These are phyloP conservation scores for Limtongia smithiae DNA, from an alignment of 805 yeast species.

Conservation along the genomic window DNA sequence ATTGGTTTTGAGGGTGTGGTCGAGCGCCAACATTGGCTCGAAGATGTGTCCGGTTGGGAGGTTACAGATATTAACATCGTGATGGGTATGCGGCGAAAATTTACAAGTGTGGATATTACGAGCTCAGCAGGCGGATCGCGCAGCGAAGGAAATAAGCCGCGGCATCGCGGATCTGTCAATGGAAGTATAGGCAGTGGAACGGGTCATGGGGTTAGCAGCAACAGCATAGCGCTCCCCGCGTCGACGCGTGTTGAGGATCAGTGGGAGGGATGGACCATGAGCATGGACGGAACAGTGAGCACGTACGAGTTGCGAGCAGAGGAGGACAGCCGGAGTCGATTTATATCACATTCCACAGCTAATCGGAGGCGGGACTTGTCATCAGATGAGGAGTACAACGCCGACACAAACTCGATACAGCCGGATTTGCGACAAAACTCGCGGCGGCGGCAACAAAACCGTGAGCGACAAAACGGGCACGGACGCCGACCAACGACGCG, in stretches of 20 bases:
- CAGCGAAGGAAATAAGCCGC: neutral
- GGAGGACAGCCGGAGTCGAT: conserved; percentile 4
- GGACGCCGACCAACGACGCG: neutral
- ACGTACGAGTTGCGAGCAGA: conserved; percentile 53
- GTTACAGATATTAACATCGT: conserved; percentile 71
- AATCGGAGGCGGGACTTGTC: conserved; percentile 2
- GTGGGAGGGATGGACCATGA: conserved; percentile 84
- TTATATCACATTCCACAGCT: conserved; percentile 2
- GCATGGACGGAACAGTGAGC: conserved; percentile 59
- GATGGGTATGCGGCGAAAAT: conserved; percentile 54
- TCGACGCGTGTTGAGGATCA: conserved; percentile 7
- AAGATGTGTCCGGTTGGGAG: conserved; percentile 73
- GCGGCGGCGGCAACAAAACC: neutral
- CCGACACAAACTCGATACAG: neutral
- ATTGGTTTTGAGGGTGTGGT: conserved; percentile 73
- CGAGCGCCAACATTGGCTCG: conserved; percentile 66
- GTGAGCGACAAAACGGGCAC: neutral
- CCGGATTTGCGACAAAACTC: neutral
- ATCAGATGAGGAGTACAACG: conserved; percentile 13
- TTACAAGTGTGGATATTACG: neutral
- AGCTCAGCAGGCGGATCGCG: neutral
- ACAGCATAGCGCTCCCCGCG: neutral
- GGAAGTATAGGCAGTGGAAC: neutral
- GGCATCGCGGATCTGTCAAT: neutral
- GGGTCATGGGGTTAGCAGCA: neutral